Evolutionary conservation across 2,329 filamentous ascomycete species (phyloP).

Genomic region (Fusarium dimerum): DNA sequence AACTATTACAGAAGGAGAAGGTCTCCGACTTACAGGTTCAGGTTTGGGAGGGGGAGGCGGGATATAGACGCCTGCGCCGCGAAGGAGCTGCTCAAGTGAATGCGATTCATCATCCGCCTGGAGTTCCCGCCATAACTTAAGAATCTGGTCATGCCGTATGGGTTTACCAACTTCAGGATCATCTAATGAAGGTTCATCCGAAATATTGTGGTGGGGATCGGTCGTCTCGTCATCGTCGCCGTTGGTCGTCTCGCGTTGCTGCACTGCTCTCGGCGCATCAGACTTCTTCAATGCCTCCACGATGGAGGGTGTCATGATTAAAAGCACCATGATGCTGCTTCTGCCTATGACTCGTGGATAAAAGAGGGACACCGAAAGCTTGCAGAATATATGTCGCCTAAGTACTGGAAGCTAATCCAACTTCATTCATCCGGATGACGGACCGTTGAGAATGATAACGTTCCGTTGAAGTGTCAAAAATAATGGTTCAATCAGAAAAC

Average conservation of each 20-base stretch:
- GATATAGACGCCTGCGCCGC: slow-evolving; percentile 70
- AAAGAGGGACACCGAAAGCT: not conserved
- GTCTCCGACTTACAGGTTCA: slow-evolving; percentile 62
- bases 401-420: not conserved
- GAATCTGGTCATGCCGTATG: slow-evolving; percentile 70
- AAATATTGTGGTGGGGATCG: slow-evolving; percentile 6
- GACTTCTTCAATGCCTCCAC: slow-evolving; percentile 58
- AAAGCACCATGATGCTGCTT: slow-evolving; percentile 63
- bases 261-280: slow-evolving; percentile 12
- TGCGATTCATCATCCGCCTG: slow-evolving; percentile 38
- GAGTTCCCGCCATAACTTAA: slow-evolving; percentile 60
- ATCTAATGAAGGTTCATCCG: slow-evolving; percentile 53
- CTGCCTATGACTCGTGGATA: not conserved
- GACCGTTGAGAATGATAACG: not conserved
- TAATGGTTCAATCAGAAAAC: not conserved
- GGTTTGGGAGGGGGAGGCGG: slow-evolving; percentile 80
- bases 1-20: not conserved
- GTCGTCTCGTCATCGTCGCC: slow-evolving; percentile 18
- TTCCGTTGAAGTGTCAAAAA: not conserved
- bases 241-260: slow-evolving; percentile 7
- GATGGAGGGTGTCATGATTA: slow-evolving; percentile 73
- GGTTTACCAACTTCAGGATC: slow-evolving; percentile 61
- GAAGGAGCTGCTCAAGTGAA: slow-evolving; percentile 70
- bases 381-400: not conserved
- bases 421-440: not conserved